Conservation (phyloP, 805 yeast species). For the Candida orba region DNA sequence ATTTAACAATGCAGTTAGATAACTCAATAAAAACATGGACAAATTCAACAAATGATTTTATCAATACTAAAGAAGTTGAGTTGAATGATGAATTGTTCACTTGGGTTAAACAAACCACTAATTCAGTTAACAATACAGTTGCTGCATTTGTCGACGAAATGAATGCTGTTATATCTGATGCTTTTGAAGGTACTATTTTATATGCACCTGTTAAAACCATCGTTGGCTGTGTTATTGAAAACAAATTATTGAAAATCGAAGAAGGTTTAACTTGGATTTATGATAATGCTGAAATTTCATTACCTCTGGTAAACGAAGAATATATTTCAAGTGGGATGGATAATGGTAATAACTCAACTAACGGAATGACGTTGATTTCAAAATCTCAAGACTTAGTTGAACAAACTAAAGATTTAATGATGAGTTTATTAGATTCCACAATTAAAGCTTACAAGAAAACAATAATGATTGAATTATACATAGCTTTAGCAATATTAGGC, state of each 20-base stretch:
- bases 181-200: constrained; percentile 65
- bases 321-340: constrained; percentile 21
- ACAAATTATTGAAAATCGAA: constrained; percentile 60
- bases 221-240: constrained; percentile 72
- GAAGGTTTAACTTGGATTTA: constrained; percentile 76
- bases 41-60: constrained; percentile 45
- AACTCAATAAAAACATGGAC: constrained; percentile 42
- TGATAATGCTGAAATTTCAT: constrained; percentile 46
- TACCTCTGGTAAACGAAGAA: constrained; percentile 44
- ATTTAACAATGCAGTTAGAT: constrained; percentile 20
- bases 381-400: constrained; percentile 11
- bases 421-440: constrained; percentile 20
- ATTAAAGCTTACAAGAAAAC: constrained; percentile 29
- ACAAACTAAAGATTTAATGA: constrained; percentile 21
- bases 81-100: constrained; percentile 65
- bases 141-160: constrained; percentile 48
- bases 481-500: constrained; percentile 37
- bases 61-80: constrained; percentile 38
- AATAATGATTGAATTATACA: constrained; percentile 37
- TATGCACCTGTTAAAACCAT: constrained; percentile 56
- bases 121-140: constrained; percentile 53
- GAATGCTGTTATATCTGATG: constrained; percentile 47
- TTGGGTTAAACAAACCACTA: constrained; percentile 52
- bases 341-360: constrained; percentile 4
- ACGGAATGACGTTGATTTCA: not conserved